Evolutionary conservation across 768 basidiomycete genomes (phyloP), one percentile per base, ranked within the genome.

Genomic region (Mycena filopes): DNA sequence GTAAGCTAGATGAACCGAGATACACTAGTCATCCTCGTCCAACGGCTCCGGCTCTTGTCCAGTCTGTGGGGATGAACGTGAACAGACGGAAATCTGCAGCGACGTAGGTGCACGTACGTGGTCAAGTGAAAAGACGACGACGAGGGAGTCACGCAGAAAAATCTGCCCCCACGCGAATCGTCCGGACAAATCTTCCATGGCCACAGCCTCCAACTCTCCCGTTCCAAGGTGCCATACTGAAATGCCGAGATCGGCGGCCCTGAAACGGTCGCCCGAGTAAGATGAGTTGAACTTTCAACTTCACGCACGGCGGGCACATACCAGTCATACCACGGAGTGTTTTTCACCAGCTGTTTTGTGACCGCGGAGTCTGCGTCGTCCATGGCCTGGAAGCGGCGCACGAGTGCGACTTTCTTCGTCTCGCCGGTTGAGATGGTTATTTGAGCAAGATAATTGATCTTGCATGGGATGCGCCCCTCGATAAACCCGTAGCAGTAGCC

Each of bases 401-500:
- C 46, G 9, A 47, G 23, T 3, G 46, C 46, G 6, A 47, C 46
- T 23, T 20, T 6, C 10, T 47, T 28, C 5, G 46, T 47, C 26
- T 47, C 46, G 21, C 46, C 46, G 46, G 46, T n/a, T 4, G 46
- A 21, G 7, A 53, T 16, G 13, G n/a, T 15, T 9, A 53, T 53
- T 40, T 40, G 13, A 11, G 40, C n/a, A 9, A 53, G 51, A 20
- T 53, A 53, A 6, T 53, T 11, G 20, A 53, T 53, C 25, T 26
- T 3, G 18, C 51, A 53, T 2, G 51, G 51, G 20, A 53, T 28
- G 13, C 51, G 51, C 4, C 51, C 51, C 16, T 53, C 33, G 18
- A 53, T 40, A 21, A 53, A 53, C 2, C 36, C 36, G 15, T 53
- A 53, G 18, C 51, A 53, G n/a, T 47, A 47, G 20, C 46, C 46